A percentile compares a stretch with the other conserved stretches of the same genome.
Conservation (phyloP, 106 monocot species). For the Agapanthus africanus region DNA sequence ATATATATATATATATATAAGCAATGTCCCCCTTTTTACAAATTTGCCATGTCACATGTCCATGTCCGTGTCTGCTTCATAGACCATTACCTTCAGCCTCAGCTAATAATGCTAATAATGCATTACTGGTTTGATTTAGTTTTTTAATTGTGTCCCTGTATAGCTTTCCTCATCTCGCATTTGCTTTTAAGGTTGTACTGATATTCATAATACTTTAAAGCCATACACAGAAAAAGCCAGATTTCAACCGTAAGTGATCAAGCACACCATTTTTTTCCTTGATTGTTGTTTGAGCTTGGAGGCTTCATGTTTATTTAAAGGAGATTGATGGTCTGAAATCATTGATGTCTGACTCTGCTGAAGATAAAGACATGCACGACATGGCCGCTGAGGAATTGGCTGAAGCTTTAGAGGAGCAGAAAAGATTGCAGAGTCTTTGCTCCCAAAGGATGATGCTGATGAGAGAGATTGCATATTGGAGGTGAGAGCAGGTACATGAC, state of each 20-base stretch:
- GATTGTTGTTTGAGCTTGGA: neutral
- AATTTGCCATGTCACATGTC: no score
- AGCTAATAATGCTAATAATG: neutral
- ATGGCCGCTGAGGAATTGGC: constrained; percentile 72
- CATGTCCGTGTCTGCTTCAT: no score
- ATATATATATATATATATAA: no score
- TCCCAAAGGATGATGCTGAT: constrained; percentile 98
- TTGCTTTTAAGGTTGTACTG: neutral
- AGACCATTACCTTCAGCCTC: neutral
- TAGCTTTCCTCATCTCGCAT: neutral
- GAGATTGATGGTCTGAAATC: constrained; percentile 72
- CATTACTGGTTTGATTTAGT: neutral
- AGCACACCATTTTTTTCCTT: no score
- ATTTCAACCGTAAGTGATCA: neutral
- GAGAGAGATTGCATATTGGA: constrained; percentile 91
- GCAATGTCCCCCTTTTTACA: no score
- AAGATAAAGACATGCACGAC: constrained; percentile 82
- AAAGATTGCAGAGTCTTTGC: constrained; percentile 48
- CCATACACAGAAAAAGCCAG: neutral
- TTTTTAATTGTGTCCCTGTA: neutral
- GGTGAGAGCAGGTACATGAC: constrained; percentile 83
- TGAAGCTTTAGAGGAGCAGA: constrained; percentile 56
- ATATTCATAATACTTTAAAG: neutral
- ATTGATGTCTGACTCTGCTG: constrained; percentile 43
- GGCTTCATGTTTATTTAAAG: constrained; percentile 25